Percentiles rank a stretch among this genome's conserved stretches.
phyloP scores from a whole-genome alignment of 306 rosid genomes.

The Fragaria nilgerrensis region DNA sequence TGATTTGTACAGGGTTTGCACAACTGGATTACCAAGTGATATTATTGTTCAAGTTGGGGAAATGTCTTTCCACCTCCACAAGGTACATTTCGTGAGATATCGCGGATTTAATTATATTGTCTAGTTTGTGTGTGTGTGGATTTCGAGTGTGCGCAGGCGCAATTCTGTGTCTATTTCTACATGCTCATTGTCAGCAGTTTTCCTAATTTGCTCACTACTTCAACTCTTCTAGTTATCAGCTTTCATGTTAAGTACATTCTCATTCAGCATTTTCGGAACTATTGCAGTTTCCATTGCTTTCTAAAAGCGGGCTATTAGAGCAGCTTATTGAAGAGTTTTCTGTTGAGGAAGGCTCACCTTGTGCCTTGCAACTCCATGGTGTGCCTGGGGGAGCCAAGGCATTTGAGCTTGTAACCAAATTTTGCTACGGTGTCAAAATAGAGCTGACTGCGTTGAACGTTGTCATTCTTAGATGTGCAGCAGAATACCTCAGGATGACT shows the following conservation, averaged over 20 bases:
- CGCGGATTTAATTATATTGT: background rate
- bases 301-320: conserved; percentile 78
- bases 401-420: conserved; percentile 61
- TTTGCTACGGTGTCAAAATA: conserved; percentile 63
- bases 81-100: conserved; percentile 42
- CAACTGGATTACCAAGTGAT: conserved; percentile 79
- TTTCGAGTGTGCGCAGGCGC: background rate
- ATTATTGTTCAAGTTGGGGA: conserved; percentile 60
- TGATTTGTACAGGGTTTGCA: conserved; percentile 53
- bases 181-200: background rate
- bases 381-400: conserved; percentile 80
- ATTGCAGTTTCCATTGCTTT: conserved; percentile 81
- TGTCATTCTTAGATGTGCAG: conserved; percentile 74
- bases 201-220: background rate
- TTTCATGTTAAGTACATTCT: conserved; percentile 14
- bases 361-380: conserved; percentile 58
- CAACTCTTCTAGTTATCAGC: background rate
- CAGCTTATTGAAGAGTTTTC: conserved; percentile 51
- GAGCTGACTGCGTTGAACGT: conserved; percentile 65
- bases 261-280: conserved; percentile 14
- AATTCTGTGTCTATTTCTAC: background rate
- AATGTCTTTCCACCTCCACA: conserved; percentile 70
- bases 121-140: background rate
- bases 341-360: conserved; percentile 45
- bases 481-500: conserved; percentile 74